phyloP scores from a whole-genome alignment of 768 basidiomycete genomes.

The Cubamyces sp. region DNA sequence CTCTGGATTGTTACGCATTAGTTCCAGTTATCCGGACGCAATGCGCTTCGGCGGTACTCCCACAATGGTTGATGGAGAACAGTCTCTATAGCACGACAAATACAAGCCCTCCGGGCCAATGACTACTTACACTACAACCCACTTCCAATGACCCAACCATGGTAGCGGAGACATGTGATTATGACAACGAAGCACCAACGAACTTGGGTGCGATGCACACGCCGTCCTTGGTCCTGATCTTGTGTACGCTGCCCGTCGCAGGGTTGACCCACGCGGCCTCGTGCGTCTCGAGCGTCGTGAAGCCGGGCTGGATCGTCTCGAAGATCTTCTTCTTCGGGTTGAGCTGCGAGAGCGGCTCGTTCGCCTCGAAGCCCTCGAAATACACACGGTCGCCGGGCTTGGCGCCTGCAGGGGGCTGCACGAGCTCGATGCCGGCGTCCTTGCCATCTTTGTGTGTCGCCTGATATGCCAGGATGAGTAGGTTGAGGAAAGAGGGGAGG shows the following conservation, averaged over 20 bases:
- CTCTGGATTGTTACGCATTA: no score
- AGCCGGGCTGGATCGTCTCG: conserved; percentile 96
- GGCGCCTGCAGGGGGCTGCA: conserved; percentile 82
- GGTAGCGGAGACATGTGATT: conserved; percentile 29
- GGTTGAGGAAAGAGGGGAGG: background rate
- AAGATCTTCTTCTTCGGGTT: conserved; percentile 99
- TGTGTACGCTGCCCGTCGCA: conserved; percentile 74
- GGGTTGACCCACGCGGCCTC: conserved; percentile 97
- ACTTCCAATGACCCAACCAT: background rate
- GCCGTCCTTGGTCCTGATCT: conserved; percentile 85
- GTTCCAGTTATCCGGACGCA: no score
- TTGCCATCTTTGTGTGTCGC: conserved; percentile 90
- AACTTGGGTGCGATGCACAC: conserved; percentile 80
- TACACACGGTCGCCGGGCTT: conserved; percentile 93
- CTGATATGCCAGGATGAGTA: conserved; percentile 43
- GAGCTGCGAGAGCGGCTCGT: conserved; percentile 76
- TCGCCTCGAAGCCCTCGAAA: conserved; percentile 91
- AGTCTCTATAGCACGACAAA: conserved; percentile 7
- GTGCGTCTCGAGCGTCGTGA: conserved; percentile 83
- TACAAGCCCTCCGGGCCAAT: conserved; percentile 9
- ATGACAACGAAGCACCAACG: conserved; percentile 92
- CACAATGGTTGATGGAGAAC: background rate
- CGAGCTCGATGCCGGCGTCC: conserved; percentile 88
- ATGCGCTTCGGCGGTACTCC: background rate
- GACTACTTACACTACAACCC: background rate